Evolutionary conservation across 805 yeast species (phyloP).

Genomic region (Myxozyma mucilagina): DNA sequence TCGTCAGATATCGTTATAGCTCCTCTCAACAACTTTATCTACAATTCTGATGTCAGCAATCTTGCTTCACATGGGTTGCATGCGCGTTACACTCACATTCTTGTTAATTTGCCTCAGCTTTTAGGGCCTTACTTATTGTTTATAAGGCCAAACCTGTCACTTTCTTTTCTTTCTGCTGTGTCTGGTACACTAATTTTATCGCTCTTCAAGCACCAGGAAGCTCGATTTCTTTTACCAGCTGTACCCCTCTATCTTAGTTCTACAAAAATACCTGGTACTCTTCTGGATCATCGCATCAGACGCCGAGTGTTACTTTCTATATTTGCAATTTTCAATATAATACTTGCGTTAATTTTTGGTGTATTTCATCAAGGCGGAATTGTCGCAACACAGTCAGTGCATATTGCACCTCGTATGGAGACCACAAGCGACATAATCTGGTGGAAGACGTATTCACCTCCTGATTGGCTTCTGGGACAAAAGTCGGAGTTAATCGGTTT

Average conservation of each 20-base stretch:
- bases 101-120: constrained; percentile 75
- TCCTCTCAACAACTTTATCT: constrained; percentile 73
- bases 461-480: constrained; percentile 70
- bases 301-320: constrained; percentile 27
- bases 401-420: constrained; percentile 34
- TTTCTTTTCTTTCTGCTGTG: constrained; percentile 47
- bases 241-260: constrained; percentile 59
- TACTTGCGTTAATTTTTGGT: constrained; percentile 70
- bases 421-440: constrained; percentile 53
- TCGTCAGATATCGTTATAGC: constrained; percentile 51
- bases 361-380: constrained; percentile 88
- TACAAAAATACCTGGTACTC: constrained; percentile 19
- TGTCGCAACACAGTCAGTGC: constrained; percentile 55
- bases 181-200: constrained; percentile 69
- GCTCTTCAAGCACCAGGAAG: constrained; percentile 85
- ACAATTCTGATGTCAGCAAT: constrained; percentile 63
- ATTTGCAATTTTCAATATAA: constrained; percentile 67
- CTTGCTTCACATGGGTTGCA: constrained; percentile 81
- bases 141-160: constrained; percentile 39
- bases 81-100: constrained; percentile 68
- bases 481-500: constrained; percentile 28
- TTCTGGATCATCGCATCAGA: constrained; percentile 29
- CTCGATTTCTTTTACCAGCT: constrained; percentile 79
- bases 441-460: constrained; percentile 96
- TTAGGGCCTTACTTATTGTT: constrained; percentile 72